These are phyloP conservation scores for Acanthamoeba divionensis DNA, from an alignment of 208 protist genomes.

Conservation along the genomic window DNA sequence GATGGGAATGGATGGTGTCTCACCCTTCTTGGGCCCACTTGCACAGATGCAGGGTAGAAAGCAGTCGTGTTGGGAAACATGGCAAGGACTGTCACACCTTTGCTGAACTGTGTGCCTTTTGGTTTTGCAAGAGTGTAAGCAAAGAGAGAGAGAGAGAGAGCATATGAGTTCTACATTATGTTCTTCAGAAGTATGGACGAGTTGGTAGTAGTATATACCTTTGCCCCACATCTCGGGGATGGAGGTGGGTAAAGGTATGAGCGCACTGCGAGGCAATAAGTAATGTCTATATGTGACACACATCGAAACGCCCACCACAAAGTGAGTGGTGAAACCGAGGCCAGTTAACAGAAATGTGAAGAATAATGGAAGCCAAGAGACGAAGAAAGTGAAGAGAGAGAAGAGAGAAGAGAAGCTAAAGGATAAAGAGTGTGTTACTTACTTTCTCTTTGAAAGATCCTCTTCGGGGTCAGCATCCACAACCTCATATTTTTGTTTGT, in stretches of 20 bases:
- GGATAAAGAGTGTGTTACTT: not conserved
- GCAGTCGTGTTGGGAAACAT: constrained; percentile 39
- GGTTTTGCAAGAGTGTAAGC: no score
- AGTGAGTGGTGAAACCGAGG: not conserved
- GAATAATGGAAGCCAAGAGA: not conserved
- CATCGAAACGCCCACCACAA: not conserved
- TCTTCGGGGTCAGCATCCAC: constrained; percentile 31
- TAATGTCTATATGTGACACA: not conserved
- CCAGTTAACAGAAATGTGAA: not conserved
- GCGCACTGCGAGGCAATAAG: not conserved
- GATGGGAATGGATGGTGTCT: not conserved
- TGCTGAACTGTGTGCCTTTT: constrained; percentile 47
- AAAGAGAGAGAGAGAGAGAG: no score
- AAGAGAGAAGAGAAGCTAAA: not conserved
- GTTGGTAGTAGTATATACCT: not conserved
- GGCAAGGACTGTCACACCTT: constrained; percentile 10
- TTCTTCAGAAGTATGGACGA: not conserved
- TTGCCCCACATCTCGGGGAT: constrained; percentile 5
- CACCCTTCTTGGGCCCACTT: constrained; percentile 23
- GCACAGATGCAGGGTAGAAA: constrained; percentile 38
- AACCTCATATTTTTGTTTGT: constrained; percentile 43
- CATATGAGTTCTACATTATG: not conserved
- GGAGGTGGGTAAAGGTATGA: constrained; percentile 25
- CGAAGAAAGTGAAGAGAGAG: not conserved
- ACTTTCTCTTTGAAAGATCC: not conserved